phyloP scores from a whole-genome alignment of 148 eudicot genomes.

The Vaccinium corymbosum region DNA sequence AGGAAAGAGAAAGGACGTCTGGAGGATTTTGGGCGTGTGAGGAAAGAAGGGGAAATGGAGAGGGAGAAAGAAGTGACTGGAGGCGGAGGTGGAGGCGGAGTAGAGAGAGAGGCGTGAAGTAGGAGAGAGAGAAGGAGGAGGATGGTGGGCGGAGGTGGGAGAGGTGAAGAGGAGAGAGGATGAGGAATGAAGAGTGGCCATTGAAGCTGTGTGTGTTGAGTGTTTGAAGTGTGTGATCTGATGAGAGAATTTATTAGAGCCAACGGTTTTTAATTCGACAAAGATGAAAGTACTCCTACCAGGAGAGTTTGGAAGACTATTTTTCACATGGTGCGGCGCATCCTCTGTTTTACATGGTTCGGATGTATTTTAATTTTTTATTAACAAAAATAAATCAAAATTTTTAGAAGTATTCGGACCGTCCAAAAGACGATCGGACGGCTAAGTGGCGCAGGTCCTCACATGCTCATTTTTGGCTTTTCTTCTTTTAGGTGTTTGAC shows the following conservation, averaged over 20 bases:
- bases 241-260: slow-evolving; percentile 10
- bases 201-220: slow-evolving; percentile 20
- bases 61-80: slow-evolving; percentile 26
- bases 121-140: slow-evolving; percentile 33
- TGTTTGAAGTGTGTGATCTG: not conserved
- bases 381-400: too few relatives aligned
- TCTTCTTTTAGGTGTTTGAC: too few relatives aligned
- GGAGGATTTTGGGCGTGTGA: slow-evolving; percentile 18
- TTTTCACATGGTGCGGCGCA: too few relatives aligned
- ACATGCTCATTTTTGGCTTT: too few relatives aligned
- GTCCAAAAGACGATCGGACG: too few relatives aligned
- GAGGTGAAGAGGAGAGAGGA: slow-evolving; percentile 33
- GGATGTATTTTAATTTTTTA: too few relatives aligned
- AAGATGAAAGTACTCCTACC: not conserved
- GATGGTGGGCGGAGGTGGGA: slow-evolving; percentile 14
- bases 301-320: too few relatives aligned
- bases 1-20: slow-evolving; percentile 26
- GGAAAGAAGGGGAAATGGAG: slow-evolving; percentile 22
- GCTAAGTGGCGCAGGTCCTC: too few relatives aligned
- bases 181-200: slow-evolving; percentile 66
- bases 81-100: slow-evolving; percentile 18
- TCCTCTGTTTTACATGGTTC: too few relatives aligned
- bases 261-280: not conserved
- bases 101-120: slow-evolving; percentile 24
- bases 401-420: too few relatives aligned